Evolutionary conservation across 2,329 filamentous ascomycete genomes (phyloP).

Genomic region (Cytospora piceicola): DNA sequence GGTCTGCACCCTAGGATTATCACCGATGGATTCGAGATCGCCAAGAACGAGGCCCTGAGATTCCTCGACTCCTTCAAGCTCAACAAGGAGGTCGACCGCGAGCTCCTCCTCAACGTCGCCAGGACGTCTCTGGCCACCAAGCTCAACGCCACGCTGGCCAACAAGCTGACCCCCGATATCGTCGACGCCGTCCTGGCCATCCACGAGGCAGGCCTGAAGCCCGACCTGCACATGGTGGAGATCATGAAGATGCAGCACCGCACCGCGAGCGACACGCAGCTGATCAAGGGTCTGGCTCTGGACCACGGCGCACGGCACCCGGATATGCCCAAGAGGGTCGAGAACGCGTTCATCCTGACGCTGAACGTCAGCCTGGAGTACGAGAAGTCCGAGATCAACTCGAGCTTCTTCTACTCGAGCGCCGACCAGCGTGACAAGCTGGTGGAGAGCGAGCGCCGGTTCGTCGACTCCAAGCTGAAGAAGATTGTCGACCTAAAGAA

Average conservation of each 20-base stretch:
- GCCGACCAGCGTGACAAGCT: slow-evolving; percentile 97
- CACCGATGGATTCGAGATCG: slow-evolving; percentile 96
- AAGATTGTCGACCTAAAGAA: slow-evolving; percentile 99
- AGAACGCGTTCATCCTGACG: slow-evolving; percentile 93
- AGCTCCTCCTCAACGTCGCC: slow-evolving; percentile 90
- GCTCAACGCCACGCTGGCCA: slow-evolving; percentile 84
- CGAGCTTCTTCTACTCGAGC: slow-evolving; percentile 96
- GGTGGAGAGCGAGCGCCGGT: slow-evolving; percentile 93
- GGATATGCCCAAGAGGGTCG: slow-evolving; percentile 95
- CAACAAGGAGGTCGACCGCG: slow-evolving; percentile 83
- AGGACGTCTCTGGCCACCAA: slow-evolving; percentile 95
- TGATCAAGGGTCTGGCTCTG: slow-evolving; percentile 89
- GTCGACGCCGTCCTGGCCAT: slow-evolving; percentile 96
- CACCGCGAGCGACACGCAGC: slow-evolving; percentile 90
- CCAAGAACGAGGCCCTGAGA: slow-evolving; percentile 90
- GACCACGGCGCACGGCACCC: slow-evolving; percentile 96
- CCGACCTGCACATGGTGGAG: slow-evolving; percentile 98
- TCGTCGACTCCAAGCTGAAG: slow-evolving; percentile 93
- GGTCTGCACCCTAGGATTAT: slow-evolving; percentile 96
- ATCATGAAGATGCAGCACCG: slow-evolving; percentile 99
- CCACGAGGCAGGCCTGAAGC: slow-evolving; percentile 85
- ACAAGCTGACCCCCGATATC: slow-evolving; percentile 90
- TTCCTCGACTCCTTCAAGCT: slow-evolving; percentile 97
- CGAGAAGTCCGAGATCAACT: slow-evolving; percentile 99
- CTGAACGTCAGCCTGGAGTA: slow-evolving; percentile 97